These are phyloP conservation scores for Aspergillus cejpii DNA, from an alignment of 2,329 filamentous ascomycete genomes.

Conservation along the genomic window DNA sequence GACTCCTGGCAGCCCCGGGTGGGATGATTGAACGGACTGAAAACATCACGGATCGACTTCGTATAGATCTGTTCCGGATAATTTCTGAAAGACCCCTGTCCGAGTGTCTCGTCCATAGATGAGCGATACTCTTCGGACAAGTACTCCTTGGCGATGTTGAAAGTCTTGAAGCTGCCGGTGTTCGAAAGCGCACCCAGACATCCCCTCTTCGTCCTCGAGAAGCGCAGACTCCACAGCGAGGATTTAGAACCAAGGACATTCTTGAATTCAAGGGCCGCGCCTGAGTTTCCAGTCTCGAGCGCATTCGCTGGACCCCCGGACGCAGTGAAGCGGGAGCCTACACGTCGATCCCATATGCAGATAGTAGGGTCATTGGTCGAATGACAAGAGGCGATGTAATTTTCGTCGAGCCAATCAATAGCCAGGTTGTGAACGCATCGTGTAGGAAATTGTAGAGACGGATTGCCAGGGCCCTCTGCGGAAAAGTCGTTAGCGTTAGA, in stretches of 20 bases:
- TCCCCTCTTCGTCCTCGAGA: conserved; percentile 53
- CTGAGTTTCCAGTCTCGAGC: conserved; percentile 33
- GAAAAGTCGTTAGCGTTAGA: conserved; percentile 1
- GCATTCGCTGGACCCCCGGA: conserved; percentile 28
- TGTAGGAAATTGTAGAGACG: conserved; percentile 48
- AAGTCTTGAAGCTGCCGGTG: conserved; percentile 53
- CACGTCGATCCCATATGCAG: conserved; percentile 57
- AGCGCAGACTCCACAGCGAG: conserved; percentile 57
- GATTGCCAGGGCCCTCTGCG: conserved; percentile 34
- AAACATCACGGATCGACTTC: conserved; percentile 42
- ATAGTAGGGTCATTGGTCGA: conserved; percentile 52
- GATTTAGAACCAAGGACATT: conserved; percentile 48
- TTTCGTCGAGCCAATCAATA: conserved; percentile 58
- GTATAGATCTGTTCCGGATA: conserved; percentile 43
- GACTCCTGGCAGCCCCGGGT: conserved; percentile 41
- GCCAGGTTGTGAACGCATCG: conserved; percentile 58
- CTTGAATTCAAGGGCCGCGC: conserved; percentile 52
- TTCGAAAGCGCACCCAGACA: conserved; percentile 54
- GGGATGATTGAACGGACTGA: conserved; percentile 42
- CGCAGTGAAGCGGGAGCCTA: conserved; percentile 35
- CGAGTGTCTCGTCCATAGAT: conserved; percentile 37
- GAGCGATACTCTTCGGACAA: conserved; percentile 34
- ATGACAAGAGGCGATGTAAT: conserved; percentile 56
- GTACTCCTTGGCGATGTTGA: conserved; percentile 50
- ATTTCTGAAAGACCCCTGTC: conserved; percentile 35